Base-by-base conservation (phyloP, 768 basidiomycete genomes). In the Rhizopogon vulgaris region DNA sequence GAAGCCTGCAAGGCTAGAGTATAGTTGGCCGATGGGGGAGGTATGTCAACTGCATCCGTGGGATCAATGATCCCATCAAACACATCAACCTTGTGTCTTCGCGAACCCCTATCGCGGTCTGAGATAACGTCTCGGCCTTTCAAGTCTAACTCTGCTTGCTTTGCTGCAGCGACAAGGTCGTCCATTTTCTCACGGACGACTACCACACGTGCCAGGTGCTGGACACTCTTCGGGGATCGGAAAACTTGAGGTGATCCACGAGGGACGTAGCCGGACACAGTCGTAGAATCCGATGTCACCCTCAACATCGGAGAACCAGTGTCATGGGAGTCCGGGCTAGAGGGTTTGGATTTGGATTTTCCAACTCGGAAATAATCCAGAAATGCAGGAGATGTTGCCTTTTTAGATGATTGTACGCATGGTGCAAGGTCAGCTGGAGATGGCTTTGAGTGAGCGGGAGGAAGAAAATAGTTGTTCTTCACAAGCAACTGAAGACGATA, bases 381-480 rank as follows among this genome's bases (percentile, higher is more conserved):
- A 63, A 90, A 87, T 18, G 67, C 64, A 57, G 66, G 79, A 63
- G 69, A 57, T 1, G 73, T 60, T 43, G 73, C 74, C 65, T 81
- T 87, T 52, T 74, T 71, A 28, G 71, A 53, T 55, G 55, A 56
- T 40, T 53, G 52, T 42, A 42, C 34, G 38, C 63, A 63, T 2
- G 73, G 66, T 15, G 79, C 76, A 53, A 90, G 79, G 48, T 86
- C 81, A 25, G 84, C 74, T 2, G 83, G 78, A 9, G 79, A 80
- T 2, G 90, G 90, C 62, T 93, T 93, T 38, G 83, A 77, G 61
- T 93, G 90, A 0, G 90, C 90, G 9, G 90, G 91, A 3, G 90
- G 90, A 36, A 93, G 81, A 62, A 89, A 93, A 64, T 93, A 93
- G 62, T 77, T 91, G 68, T 93, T 93, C 65, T 85, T 87, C 49